A percentile compares a stretch with the other conserved stretches of the same genome.
These are phyloP conservation scores for Neurospora sp. DNA, from an alignment of 2,329 filamentous ascomycete genomes.

Conservation along the genomic window DNA sequence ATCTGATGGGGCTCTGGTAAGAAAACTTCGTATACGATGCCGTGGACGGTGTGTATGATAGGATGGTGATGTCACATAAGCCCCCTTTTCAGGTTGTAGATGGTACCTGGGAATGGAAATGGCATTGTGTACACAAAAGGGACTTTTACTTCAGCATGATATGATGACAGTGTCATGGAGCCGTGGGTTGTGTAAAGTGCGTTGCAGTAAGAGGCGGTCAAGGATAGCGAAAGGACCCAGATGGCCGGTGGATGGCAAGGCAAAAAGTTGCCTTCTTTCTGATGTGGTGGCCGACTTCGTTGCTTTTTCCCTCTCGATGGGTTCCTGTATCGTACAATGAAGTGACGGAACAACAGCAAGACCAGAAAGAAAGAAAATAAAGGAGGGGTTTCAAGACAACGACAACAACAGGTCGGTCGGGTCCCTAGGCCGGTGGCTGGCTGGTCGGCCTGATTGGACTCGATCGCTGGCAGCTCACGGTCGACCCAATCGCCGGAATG, in stretches of 20 bases:
- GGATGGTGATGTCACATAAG: not conserved
- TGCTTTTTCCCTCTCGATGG: not conserved
- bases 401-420: not conserved
- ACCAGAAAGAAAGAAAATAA: not conserved
- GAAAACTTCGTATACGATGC: not conserved
- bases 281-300: not conserved
- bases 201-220: not conserved
- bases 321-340: not conserved
- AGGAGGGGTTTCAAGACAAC: not conserved
- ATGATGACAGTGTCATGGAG: not conserved
- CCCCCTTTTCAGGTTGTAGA: not conserved
- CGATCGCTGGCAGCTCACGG: not conserved
- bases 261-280: not conserved
- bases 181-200: not conserved
- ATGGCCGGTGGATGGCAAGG: not conserved
- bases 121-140: not conserved
- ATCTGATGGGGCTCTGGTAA: not conserved
- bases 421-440: not conserved
- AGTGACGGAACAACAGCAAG: not conserved
- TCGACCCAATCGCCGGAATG: not conserved
- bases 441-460: not conserved
- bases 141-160: not conserved
- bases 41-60: not conserved
- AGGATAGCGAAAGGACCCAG: not conserved
- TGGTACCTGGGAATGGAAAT: not conserved